phyloP scores from a whole-genome alignment of 225 moss, liverwort and hornwort species.

The Bryum argenteum region DNA sequence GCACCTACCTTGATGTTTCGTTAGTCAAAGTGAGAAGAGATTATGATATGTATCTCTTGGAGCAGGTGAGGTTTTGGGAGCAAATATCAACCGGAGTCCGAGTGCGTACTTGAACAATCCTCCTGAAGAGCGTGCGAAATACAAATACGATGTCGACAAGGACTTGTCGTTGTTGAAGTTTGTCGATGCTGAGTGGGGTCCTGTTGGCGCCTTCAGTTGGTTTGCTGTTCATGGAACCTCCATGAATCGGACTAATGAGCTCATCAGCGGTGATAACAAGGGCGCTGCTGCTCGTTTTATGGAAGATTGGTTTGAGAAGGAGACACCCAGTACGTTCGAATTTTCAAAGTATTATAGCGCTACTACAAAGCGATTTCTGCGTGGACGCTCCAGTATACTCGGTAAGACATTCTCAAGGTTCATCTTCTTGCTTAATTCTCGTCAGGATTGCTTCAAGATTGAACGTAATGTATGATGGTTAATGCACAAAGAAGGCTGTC shows the following conservation, averaged over 20 bases:
- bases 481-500: neutral
- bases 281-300: constrained; percentile 96
- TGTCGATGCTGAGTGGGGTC: constrained; percentile 94
- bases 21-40: neutral
- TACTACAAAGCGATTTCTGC: constrained; percentile 40
- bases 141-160: constrained; percentile 79
- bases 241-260: constrained; percentile 89
- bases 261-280: constrained; percentile 98
- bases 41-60: neutral
- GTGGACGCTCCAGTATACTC: constrained; percentile 47
- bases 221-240: constrained; percentile 99
- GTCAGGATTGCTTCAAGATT: no score
- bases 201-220: constrained; percentile 92
- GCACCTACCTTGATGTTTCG: constrained; percentile 17
- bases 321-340: constrained; percentile 35
- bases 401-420: constrained; percentile 30
- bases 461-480: no score
- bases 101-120: constrained; percentile 94
- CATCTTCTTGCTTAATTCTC: no score
- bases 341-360: constrained; percentile 28
- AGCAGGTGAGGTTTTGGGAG: constrained; percentile 80
- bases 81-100: constrained; percentile 95
- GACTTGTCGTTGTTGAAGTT: constrained; percentile 84
- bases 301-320: constrained; percentile 84
- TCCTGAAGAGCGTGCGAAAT: constrained; percentile 84